Evolutionary conservation across 2,329 filamentous ascomycete species (phyloP).

Genomic region (Penicillium sp.): DNA sequence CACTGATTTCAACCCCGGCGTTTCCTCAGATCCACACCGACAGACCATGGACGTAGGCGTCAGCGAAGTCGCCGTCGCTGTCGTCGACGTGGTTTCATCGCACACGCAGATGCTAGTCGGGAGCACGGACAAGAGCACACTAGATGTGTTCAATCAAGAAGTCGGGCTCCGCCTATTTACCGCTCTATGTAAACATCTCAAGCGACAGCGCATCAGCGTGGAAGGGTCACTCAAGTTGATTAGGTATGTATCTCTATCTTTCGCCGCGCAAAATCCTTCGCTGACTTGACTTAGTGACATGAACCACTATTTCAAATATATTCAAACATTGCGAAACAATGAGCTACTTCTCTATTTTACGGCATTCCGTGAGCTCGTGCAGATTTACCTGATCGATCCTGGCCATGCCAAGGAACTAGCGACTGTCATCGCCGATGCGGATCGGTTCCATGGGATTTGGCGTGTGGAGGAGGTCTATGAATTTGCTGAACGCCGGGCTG

Average conservation of each 20-base stretch:
- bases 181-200: slow-evolving; percentile 93
- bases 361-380: slow-evolving; percentile 84
- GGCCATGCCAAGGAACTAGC: slow-evolving; percentile 91
- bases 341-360: slow-evolving; percentile 87
- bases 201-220: slow-evolving; percentile 87
- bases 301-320: slow-evolving; percentile 86
- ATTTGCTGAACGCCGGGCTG: slow-evolving; percentile 87
- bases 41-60: slow-evolving; percentile 56
- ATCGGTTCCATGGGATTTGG: slow-evolving; percentile 88
- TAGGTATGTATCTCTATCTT: slow-evolving; percentile 44
- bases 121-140: slow-evolving; percentile 94
- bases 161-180: slow-evolving; percentile 90
- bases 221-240: slow-evolving; percentile 90
- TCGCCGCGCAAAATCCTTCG: background rate
- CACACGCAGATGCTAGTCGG: slow-evolving; percentile 92
- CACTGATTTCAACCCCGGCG: slow-evolving; percentile 81
- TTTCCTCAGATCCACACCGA: slow-evolving; percentile 34
- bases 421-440: slow-evolving; percentile 85
- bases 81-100: slow-evolving; percentile 80
- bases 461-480: slow-evolving; percentile 96
- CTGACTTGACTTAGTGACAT: slow-evolving; percentile 65
- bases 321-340: slow-evolving; percentile 75
- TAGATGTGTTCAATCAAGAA: slow-evolving; percentile 98
- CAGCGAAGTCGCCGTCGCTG: slow-evolving; percentile 71
- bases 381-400: slow-evolving; percentile 90